Percentiles rank a stretch among this genome's conserved stretches.
Conservation (phyloP, 495 filamentous ascomycete genomes). For the Neurospora tetrasperma region DNA sequence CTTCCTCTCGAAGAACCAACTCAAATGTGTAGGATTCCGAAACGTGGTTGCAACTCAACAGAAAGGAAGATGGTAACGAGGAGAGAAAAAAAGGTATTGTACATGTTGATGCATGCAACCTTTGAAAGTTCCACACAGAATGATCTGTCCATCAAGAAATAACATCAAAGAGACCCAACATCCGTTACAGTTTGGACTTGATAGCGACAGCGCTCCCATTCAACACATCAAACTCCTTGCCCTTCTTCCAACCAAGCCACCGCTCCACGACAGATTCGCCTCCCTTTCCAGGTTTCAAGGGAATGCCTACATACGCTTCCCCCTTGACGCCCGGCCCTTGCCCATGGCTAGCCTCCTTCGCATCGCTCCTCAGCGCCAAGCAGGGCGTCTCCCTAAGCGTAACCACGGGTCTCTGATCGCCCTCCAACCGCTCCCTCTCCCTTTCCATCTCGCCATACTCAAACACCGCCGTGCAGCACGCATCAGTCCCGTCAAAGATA, state of each 20-base stretch:
- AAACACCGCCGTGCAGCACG: conserved; percentile 82
- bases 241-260: conserved; percentile 74
- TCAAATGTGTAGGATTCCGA: background rate
- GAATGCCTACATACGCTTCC: conserved; percentile 51
- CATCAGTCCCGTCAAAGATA: conserved; percentile 81
- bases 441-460: conserved; percentile 60
- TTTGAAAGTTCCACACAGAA: background rate
- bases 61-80: background rate
- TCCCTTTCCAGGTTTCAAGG: conserved; percentile 55
- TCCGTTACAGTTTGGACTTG: background rate
- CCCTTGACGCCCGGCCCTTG: conserved; percentile 42
- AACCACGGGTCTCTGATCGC: conserved; percentile 68
- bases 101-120: background rate
- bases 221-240: conserved; percentile 55
- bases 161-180: too few species aligned
- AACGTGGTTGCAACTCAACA: background rate
- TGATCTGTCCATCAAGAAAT: background rate
- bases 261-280: conserved; percentile 57
- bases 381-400: conserved; percentile 56
- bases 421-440: conserved; percentile 37
- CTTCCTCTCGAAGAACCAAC: background rate
- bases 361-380: conserved; percentile 36
- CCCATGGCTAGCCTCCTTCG: conserved; percentile 25
- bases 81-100: background rate
- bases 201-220: conserved; percentile 34